phyloP scores from a whole-genome alignment of 371 early-diverging fungal species.

The Rhizopus arrhizus region DNA sequence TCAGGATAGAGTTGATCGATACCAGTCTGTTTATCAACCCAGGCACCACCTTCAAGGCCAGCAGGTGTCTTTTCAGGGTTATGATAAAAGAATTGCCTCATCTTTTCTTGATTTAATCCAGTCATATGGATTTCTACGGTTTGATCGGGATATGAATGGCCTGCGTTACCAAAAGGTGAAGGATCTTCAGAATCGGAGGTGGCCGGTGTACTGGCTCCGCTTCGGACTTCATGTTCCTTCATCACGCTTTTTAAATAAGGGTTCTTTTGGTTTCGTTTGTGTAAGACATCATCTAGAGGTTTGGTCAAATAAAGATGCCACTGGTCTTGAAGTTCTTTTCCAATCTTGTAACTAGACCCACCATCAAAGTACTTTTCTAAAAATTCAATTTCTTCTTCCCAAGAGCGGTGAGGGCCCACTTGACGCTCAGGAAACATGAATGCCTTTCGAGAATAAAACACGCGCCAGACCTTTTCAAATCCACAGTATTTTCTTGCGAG shows the following conservation, averaged over 20 bases:
- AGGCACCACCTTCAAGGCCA: slow-evolving; percentile 60
- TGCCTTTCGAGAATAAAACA: slow-evolving; percentile 94
- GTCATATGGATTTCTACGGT: slow-evolving; percentile 96
- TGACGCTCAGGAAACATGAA: slow-evolving; percentile 96
- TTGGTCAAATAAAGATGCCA: slow-evolving; percentile 91
- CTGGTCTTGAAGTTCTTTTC: slow-evolving; percentile 90
- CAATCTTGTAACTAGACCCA: slow-evolving; percentile 88
- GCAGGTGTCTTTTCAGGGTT: slow-evolving; percentile 47
- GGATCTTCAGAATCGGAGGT: slow-evolving; percentile 32
- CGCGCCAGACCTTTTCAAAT: slow-evolving; percentile 74
- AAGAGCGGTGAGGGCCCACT: slow-evolving; percentile 83
- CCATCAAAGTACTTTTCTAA: slow-evolving; percentile 71
- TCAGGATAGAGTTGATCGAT: slow-evolving; percentile 75
- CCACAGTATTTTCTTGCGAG: slow-evolving; percentile 77
- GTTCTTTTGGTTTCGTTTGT: slow-evolving; percentile 25
- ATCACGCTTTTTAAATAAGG: slow-evolving; percentile 25
- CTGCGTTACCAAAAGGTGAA: slow-evolving; percentile 48
- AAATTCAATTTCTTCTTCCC: slow-evolving; percentile 86
- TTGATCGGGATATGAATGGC: slow-evolving; percentile 64
- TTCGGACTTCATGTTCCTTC: slow-evolving; percentile 22
- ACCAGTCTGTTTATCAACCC: slow-evolving; percentile 74
- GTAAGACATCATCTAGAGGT: slow-evolving; percentile 60
- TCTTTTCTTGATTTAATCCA: slow-evolving; percentile 72
- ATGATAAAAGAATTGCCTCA: slow-evolving; percentile 67
- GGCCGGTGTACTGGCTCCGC: slow-evolving; percentile 45